These are phyloP conservation scores for Cynara cardunculus DNA, from an alignment of 129 eudicot species.

Conservation along the genomic window DNA sequence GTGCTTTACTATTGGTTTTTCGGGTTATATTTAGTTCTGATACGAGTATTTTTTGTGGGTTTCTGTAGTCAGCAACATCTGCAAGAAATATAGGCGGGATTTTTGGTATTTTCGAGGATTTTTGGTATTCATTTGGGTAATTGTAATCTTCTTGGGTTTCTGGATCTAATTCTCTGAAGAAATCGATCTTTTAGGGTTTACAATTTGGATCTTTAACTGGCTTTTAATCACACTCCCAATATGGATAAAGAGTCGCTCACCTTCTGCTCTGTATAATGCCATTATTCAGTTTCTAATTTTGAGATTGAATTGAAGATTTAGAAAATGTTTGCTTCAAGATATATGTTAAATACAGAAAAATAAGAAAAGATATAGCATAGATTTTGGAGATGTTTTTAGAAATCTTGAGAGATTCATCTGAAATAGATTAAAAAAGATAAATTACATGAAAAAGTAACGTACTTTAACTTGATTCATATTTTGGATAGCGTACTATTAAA, in stretches of 20 bases:
- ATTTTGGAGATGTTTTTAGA: no score
- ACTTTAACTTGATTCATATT: no score
- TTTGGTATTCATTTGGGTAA: background rate
- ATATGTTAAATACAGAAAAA: no score
- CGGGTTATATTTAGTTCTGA: constrained; percentile 7
- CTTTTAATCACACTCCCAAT: background rate
- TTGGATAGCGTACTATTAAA: no score
- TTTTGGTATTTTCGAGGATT: constrained; percentile 5
- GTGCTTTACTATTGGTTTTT: background rate
- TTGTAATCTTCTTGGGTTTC: background rate
- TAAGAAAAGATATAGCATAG: no score
- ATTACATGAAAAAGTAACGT: no score
- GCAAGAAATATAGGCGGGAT: background rate
- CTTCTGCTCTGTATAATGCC: background rate
- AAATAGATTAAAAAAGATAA: no score
- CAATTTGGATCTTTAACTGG: background rate
- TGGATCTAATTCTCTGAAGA: background rate
- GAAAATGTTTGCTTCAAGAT: no score
- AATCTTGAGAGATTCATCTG: no score
- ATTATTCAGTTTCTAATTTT: background rate
- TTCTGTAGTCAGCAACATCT: background rate
- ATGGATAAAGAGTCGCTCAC: background rate
- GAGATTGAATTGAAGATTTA: background rate
- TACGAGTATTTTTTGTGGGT: background rate
- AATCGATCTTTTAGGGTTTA: background rate